Evolutionary conservation across 2,329 filamentous ascomycete genomes (phyloP), one percentile per base, ranked within the genome.

Genomic region (Epichloe bromicola): DNA sequence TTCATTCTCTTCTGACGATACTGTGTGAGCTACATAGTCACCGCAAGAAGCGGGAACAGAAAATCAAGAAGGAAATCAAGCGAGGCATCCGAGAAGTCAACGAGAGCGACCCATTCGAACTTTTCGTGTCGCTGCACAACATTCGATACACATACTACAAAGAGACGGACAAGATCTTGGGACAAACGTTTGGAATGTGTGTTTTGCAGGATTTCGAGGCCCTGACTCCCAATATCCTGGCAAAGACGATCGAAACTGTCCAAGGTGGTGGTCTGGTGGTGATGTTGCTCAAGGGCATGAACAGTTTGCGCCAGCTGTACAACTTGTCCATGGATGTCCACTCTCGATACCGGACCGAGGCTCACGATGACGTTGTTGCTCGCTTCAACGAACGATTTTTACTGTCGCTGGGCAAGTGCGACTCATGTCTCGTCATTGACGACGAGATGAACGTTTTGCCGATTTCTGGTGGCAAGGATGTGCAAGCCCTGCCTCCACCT

Each of bases 91-190:
- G 94, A 63, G 93, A 98, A 68, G 81, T 86, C 55, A 95, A 98
- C 67, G 79, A 82, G 50, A 88, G 95, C 65, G 93, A 98, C 65
- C 86, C 93, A 0, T 98, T 98, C 73, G 93, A 98, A 71, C 80
- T 97, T 50, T 98, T 97, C 70, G 85, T 97, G 60, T 93, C 89
- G 53, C 82, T 95, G 52, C 87, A 97, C 72, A 89, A 96, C 68
- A 95, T 98, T 66, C 86, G 93, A 68, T 98, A 98, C 78, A 88
- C 93, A 52, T 98, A 95, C 76, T 98, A 98, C 75, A 98, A 98
- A 71, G 93, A 98, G 73, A 97, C 93, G 30, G 93, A 98, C 63
- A 97, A 96, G 75, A 96, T 98, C 63, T 71, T 97, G 51, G 93
- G 93, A 66, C 95, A 97, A 67, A 98, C 93, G 42, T 98, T 93